phyloP scores from a whole-genome alignment of 345 rosid species.

The Gynandropsis gynandra region DNA sequence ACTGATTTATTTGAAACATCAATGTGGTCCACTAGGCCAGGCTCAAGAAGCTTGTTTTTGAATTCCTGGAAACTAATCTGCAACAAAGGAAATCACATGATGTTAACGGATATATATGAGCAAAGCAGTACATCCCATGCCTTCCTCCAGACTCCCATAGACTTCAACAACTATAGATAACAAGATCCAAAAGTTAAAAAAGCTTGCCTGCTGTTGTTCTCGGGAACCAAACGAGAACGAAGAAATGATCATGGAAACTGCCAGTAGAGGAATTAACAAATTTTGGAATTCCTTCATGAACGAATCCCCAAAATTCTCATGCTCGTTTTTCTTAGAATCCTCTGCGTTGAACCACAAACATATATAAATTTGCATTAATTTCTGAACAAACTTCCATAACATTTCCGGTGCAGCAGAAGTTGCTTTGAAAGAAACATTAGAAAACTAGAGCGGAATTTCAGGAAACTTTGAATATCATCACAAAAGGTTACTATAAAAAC shows the following conservation, averaged over 20 bases:
- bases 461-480: too few species aligned
- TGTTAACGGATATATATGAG: conserved; percentile 8
- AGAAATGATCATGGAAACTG: conserved; percentile 45
- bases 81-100: background rate
- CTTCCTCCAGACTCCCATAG: background rate
- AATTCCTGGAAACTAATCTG: conserved; percentile 99
- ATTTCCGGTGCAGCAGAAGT: background rate
- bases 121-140: background rate
- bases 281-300: conserved; percentile 45
- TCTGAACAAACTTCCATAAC: background rate
- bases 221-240: conserved; percentile 37
- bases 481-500: too few species aligned
- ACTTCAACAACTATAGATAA: background rate
- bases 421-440: too few species aligned
- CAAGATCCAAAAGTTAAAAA: conserved; percentile 1
- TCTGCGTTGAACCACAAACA: conserved; percentile 41
- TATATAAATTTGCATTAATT: conserved; percentile 1
- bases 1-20: conserved; percentile 84
- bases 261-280: conserved; percentile 44
- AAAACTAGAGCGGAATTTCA: too few species aligned
- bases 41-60: conserved; percentile 90
- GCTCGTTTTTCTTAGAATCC: conserved; percentile 53
- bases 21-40: conserved; percentile 85
- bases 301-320: conserved; percentile 39
- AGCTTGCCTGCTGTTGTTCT: conserved; percentile 61